Conservation (phyloP, 345 rosid species). For the Rhodamnia argentea region DNA sequence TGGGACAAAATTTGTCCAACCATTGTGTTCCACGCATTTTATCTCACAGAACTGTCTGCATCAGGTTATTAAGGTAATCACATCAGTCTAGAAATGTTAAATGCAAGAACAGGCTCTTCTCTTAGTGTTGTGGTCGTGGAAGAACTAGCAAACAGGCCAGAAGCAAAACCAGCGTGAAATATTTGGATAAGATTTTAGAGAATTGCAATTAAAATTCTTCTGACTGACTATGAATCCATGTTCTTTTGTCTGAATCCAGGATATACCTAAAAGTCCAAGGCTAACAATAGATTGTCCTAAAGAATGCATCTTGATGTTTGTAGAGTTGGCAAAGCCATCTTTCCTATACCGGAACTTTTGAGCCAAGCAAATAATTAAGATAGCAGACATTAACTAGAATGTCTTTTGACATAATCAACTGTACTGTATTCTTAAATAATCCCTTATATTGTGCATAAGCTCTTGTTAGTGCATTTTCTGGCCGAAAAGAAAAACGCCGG, state of each 20-base stretch:
- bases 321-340: background rate
- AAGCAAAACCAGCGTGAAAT: background rate
- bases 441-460: too few species aligned
- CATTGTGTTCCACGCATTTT: background rate
- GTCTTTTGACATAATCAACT: too few species aligned
- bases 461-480: too few species aligned
- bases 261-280: background rate
- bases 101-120: background rate
- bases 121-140: background rate
- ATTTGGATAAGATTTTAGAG: background rate
- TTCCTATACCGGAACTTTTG: background rate
- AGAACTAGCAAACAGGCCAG: accelerated
- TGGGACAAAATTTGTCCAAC: background rate
- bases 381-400: background rate
- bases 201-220: background rate
- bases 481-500: too few species aligned
- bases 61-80: accelerated
- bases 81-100: background rate
- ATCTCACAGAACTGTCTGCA: background rate
- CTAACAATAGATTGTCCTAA: background rate
- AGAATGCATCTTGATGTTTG: background rate
- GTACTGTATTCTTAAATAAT: too few species aligned
- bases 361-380: background rate
- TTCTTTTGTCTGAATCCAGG: background rate
- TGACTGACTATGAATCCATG: background rate